Evolutionary conservation across 176 grass and related monocot species (phyloP).

Genomic region (Melocanna baccifera): DNA sequence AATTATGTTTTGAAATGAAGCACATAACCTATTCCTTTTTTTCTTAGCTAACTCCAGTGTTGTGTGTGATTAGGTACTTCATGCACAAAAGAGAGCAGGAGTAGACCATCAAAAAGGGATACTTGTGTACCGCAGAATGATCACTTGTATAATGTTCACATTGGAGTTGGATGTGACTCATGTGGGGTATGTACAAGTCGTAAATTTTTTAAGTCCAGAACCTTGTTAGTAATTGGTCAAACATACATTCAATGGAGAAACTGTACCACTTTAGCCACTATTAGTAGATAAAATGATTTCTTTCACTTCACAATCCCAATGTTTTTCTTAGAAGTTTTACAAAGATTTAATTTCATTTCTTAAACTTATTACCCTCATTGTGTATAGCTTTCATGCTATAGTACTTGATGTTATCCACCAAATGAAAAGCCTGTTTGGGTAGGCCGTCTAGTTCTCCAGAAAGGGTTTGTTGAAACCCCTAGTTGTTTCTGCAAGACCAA

Average conservation of each 20-base stretch:
- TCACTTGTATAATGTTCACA: slow-evolving; percentile 44
- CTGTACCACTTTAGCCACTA: neutral
- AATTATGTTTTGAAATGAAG: slow-evolving; percentile 8
- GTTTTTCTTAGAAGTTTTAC: neutral
- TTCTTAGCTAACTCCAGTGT: neutral
- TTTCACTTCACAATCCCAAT: neutral
- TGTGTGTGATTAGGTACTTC: slow-evolving; percentile 38
- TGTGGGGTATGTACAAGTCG: slow-evolving; percentile 73
- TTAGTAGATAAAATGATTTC: slow-evolving; percentile 1
- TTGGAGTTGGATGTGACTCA: slow-evolving; percentile 76
- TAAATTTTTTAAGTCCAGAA: neutral
- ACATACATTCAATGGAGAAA: slow-evolving; percentile 5
- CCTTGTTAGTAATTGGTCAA: neutral
- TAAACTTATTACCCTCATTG: neutral
- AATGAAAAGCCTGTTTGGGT: neutral
- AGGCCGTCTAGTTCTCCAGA: neutral
- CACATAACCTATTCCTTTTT: neutral
- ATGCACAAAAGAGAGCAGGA: slow-evolving; percentile 24
- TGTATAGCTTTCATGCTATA: neutral
- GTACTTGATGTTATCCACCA: neutral
- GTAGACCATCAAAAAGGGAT: slow-evolving; percentile 10
- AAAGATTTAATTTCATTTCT: neutral
- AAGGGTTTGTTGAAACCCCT: neutral
- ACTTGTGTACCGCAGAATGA: neutral
- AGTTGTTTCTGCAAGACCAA: neutral